phyloP scores from a whole-genome alignment of 2,329 filamentous ascomycete genomes.

The Aspergillus hortae region DNA sequence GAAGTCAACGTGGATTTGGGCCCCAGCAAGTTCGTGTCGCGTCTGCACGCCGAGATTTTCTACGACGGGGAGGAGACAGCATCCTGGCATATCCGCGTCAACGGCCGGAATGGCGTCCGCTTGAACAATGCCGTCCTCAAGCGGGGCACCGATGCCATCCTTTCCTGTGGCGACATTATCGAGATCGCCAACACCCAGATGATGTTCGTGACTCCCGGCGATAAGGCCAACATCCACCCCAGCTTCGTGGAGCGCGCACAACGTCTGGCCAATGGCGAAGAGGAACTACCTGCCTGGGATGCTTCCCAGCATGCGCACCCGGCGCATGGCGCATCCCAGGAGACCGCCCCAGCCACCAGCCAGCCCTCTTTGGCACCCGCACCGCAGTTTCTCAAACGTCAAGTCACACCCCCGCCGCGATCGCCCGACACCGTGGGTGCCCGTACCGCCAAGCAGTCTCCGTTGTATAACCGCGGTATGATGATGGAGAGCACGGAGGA shows the following conservation, averaged over 20 bases:
- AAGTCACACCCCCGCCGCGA: constrained; percentile 39
- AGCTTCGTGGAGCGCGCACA: constrained; percentile 68
- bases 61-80: constrained; percentile 63
- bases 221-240: constrained; percentile 65
- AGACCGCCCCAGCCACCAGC: constrained; percentile 16
- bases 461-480: constrained; percentile 48
- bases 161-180: constrained; percentile 85
- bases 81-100: constrained; percentile 80
- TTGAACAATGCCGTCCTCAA: constrained; percentile 72
- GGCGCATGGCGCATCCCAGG: constrained; percentile 14
- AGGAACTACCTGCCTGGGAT: constrained; percentile 35
- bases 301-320: constrained; percentile 37
- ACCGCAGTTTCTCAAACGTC: constrained; percentile 42
- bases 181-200: constrained; percentile 93
- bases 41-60: constrained; percentile 70
- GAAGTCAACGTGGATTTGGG: constrained; percentile 83
- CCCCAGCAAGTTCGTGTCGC: constrained; percentile 76
- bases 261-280: constrained; percentile 39
- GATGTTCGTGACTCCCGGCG: constrained; percentile 93
- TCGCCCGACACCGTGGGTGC: constrained; percentile 39
- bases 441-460: constrained; percentile 43
- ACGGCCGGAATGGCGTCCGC: constrained; percentile 86
- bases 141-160: constrained; percentile 59
- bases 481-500: constrained; percentile 53
- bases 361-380: constrained; percentile 40